Evolutionary conservation across 2,329 filamentous ascomycete genomes (phyloP), one percentile per base, ranked within the genome.

Genomic region (Ophiostoma tasmaniense): DNA sequence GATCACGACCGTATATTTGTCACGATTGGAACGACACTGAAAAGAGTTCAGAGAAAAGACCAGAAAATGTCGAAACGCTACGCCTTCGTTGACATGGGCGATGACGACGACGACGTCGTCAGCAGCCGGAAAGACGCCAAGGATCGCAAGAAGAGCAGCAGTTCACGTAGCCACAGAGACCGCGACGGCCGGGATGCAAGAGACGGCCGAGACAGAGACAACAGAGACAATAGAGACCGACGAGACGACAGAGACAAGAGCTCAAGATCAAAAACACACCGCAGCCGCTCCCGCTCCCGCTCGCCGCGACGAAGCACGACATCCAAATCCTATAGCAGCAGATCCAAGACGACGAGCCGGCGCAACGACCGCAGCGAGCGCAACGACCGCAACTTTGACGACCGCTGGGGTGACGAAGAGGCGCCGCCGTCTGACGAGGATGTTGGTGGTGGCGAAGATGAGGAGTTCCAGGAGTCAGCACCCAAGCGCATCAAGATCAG

Each of bases 371-470:
- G 71, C 73, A 75, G 33, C 30, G 64, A 74, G 39, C 78, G 79
- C 39, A 75, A 70, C 42, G 86, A 90, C 72, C 89, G 61, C 61
- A 45, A 66, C 59, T 69, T 90, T 72, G 90, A 93, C 65, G 90
- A 93, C 75, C 82, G 90, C 68, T 96, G 92, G 92, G 92, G 88
- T 0, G 91, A 95, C 74, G 90, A 93, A 75, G 90, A 91, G 73
- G 65, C 59, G n/a, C 80, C 83, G 0, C 80, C 80, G 20, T 76
- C 77, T 4, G 81, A 79, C 10, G 78, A 45, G 1, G 62, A 14
- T 1, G 65, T 11, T 13, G 42, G 4, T n/a, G 81, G 79, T 20
- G 82, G 83, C 28, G 82, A 81, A 35, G 82, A 83, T 66, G 81
- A 81, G 1, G 88, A 90, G 20, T 90, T 90, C 66, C 80, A 85